Evolutionary conservation across 1,284 basidiomycete genomes (phyloP).

Genomic region (Kalmanozyma brasiliensis): DNA sequence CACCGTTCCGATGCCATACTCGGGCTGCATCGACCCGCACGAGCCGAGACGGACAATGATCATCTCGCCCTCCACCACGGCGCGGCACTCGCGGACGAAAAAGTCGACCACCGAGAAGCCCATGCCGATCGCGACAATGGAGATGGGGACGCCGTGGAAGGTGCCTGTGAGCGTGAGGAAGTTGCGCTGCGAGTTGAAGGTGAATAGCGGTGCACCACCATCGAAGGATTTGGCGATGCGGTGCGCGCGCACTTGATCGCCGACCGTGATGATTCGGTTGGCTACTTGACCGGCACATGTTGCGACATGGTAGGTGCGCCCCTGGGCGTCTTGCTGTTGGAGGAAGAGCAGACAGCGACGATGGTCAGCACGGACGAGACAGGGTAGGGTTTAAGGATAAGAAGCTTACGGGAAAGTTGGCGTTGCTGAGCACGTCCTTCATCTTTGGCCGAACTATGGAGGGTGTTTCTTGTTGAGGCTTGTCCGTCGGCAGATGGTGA

Average conservation of each 20-base stretch:
- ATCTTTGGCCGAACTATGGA: too few species aligned
- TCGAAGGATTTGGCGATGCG: slow-evolving; percentile 76
- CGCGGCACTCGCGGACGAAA: slow-evolving; percentile 82
- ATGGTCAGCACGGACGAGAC: too few species aligned
- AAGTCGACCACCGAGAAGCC: slow-evolving; percentile 75
- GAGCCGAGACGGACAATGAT: slow-evolving; percentile 70
- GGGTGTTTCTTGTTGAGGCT: slow-evolving; percentile 8
- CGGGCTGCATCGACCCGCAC: slow-evolving; percentile 78
- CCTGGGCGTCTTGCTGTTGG: slow-evolving; percentile 47
- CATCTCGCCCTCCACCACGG: slow-evolving; percentile 81
- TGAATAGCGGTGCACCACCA: slow-evolving; percentile 71
- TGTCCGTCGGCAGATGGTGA: background rate
- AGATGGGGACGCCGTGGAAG: slow-evolving; percentile 77
- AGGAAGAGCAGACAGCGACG: background rate
- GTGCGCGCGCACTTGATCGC: slow-evolving; percentile 77
- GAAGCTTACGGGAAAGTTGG: slow-evolving; percentile 60
- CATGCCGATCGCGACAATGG: slow-evolving; percentile 84
- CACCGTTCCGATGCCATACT: slow-evolving; percentile 77
- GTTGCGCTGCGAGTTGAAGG: slow-evolving; percentile 77
- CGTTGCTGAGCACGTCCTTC: slow-evolving; percentile 57
- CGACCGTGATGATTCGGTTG: slow-evolving; percentile 83
- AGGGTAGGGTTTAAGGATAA: too few species aligned
- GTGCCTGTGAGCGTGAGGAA: slow-evolving; percentile 83
- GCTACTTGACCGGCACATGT: slow-evolving; percentile 71
- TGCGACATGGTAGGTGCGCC: slow-evolving; percentile 53